Base-by-base conservation (phyloP, 352 stramenopile genomes). In the Globisporangium okanoganense region DNA sequence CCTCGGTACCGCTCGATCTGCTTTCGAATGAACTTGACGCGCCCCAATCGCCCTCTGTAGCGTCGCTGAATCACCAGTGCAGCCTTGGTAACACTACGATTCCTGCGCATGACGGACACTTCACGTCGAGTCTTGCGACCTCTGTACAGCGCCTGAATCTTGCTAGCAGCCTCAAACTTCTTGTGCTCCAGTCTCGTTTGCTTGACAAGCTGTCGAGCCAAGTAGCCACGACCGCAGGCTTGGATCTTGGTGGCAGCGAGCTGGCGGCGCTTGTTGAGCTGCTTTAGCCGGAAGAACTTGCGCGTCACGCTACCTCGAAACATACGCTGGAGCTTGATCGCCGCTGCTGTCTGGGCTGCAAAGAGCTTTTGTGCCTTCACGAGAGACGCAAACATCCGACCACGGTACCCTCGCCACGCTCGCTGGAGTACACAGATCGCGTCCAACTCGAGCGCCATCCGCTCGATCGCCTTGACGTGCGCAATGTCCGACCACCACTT, bases 41-140 rank as follows among this genome's bases (percentile, higher is more conserved):
- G 76, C 0, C 78, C 79, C 4, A 93, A 69, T 6, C 82, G 78
- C 8, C 82, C 79, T 31, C 85, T 80, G 50, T 94, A 94, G 27
- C 78, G 68, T 8, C 80, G 72, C 56, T 92, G 85, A 36, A 94
- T 90, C 4, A 82, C 20, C 12, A 78, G 59, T 1, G 85, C 85
- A 1, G 85, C 81, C 13, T 70, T 59, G 0, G 69, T 83, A 33
- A 88, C 51, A 1, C 40, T 56, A 14, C 66, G 58, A 4, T 63
- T 69, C 10, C 63, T 64, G 14, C 62, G 64, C n/a, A 59, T 31
- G 18, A 57, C 13, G 6, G 59, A 59, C 40, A 88, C 55, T n/a
- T 72, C 58, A 20, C 67, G 65, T 5, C 83, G 68, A 47, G 65
- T 64, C 38, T 85, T 80, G 24, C 75, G 77, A 0, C 84, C 79